phyloP scores from a whole-genome alignment of 495 filamentous ascomycete genomes.

The Xylaria longipes region DNA sequence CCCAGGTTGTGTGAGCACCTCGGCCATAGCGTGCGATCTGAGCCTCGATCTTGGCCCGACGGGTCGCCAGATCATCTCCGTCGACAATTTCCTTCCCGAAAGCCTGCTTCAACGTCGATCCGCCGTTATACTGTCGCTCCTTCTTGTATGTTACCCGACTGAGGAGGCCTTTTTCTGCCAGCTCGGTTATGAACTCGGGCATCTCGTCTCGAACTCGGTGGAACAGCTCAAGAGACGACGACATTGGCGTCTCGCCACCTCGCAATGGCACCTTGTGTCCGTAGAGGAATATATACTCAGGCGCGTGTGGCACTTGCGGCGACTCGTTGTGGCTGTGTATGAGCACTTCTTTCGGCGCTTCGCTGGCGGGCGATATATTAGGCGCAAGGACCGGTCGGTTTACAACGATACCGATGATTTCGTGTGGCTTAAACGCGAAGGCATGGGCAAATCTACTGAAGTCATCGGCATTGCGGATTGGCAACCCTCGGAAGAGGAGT shows the following conservation, averaged over 20 bases:
- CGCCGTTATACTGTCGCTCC: slow-evolving; percentile 52
- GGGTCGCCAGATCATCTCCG: slow-evolving; percentile 51
- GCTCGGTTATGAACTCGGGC: slow-evolving; percentile 54
- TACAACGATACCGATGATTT: slow-evolving; percentile 63
- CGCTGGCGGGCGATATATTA: slow-evolving; percentile 61
- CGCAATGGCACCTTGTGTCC: slow-evolving; percentile 26
- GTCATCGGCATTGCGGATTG: slow-evolving; percentile 43
- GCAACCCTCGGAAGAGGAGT: slow-evolving; percentile 47
- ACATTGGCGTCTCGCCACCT: slow-evolving; percentile 61
- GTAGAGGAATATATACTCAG: slow-evolving; percentile 62
- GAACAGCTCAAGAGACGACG: slow-evolving; percentile 59
- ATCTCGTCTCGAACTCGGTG: slow-evolving; percentile 53
- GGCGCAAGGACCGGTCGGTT: slow-evolving; percentile 56
- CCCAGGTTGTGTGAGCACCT: slow-evolving; percentile 47
- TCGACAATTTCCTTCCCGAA: slow-evolving; percentile 59
- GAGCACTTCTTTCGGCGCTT: slow-evolving; percentile 56
- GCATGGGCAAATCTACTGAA: slow-evolving; percentile 62
- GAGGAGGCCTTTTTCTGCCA: slow-evolving; percentile 54
- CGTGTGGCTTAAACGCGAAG: slow-evolving; percentile 60
- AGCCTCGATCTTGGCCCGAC: slow-evolving; percentile 54
- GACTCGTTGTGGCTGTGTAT: slow-evolving; percentile 65
- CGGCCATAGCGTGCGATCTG: slow-evolving; percentile 57
- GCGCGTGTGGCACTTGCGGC: slow-evolving; percentile 59
- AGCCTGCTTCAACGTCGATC: slow-evolving; percentile 58
- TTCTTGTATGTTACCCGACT: slow-evolving; percentile 55